Evolutionary conservation across 805 yeast genomes (phyloP).

Genomic region (Wickerhamomyces subpelliculosus): DNA sequence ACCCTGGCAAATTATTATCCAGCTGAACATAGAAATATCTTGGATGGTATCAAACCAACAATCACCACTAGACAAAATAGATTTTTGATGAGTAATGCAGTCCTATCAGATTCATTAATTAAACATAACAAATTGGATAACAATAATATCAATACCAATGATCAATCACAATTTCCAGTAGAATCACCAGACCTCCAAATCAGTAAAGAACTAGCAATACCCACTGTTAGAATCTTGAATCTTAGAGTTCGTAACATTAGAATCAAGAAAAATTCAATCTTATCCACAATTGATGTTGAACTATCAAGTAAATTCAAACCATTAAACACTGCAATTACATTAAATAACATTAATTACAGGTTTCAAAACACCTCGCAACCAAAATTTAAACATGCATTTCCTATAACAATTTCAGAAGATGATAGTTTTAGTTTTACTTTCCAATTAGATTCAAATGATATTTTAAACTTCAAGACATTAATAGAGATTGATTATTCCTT

Average conservation of each 20-base stretch:
- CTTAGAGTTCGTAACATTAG: slow-evolving; percentile 39
- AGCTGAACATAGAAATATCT: slow-evolving; percentile 15
- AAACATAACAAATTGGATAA: slow-evolving; percentile 8
- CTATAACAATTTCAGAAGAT: slow-evolving; percentile 17
- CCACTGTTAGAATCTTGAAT: slow-evolving; percentile 33
- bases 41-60: slow-evolving; percentile 2
- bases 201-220: slow-evolving; percentile 8
- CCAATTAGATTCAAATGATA: slow-evolving; percentile 12
- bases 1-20: slow-evolving; percentile 7
- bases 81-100: slow-evolving; percentile 3
- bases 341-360: slow-evolving; percentile 8
- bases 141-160: background rate
- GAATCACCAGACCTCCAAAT: background rate
- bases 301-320: slow-evolving; percentile 33
- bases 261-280: slow-evolving; percentile 38
- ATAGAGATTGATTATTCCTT: slow-evolving; percentile 6
- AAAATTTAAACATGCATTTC: slow-evolving; percentile 15
- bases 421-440: slow-evolving; percentile 24
- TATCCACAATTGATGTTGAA: slow-evolving; percentile 44
- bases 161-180: too few species aligned
- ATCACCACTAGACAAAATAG: slow-evolving; percentile 8
- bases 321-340: slow-evolving; percentile 8
- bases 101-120: slow-evolving; percentile 13
- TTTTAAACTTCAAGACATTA: slow-evolving; percentile 2
- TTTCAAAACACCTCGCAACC: slow-evolving; percentile 19